Percentiles rank a stretch among this genome's conserved stretches.
phyloP scores from a whole-genome alignment of 805 yeast species.

The Scheffersomyces stipitis region DNA sequence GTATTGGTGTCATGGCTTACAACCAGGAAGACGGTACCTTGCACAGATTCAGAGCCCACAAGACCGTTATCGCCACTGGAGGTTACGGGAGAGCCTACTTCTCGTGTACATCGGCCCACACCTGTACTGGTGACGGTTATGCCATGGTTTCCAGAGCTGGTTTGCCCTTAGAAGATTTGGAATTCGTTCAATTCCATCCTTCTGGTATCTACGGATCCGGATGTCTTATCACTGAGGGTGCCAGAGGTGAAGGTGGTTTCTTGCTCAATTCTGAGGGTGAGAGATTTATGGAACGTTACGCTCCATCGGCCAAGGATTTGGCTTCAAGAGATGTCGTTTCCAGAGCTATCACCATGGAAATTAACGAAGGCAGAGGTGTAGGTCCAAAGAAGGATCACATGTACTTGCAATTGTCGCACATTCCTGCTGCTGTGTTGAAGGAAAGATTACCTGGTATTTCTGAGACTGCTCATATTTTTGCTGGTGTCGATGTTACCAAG shows the following conservation, averaged over 20 bases:
- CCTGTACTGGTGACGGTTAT: conserved; percentile 98
- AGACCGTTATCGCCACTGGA: conserved; percentile 96
- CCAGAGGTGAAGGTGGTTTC: conserved; percentile 99
- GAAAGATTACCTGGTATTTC: conserved; percentile 99
- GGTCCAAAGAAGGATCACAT: conserved; percentile 96
- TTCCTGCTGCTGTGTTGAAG: conserved; percentile 86
- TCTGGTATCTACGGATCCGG: conserved; percentile 99
- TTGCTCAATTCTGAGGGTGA: conserved; percentile 96
- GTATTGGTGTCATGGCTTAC: conserved; percentile 96
- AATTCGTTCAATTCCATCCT: conserved; percentile 98
- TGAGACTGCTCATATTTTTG: conserved; percentile 96
- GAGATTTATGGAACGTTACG: conserved; percentile 99
- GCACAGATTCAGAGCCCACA: conserved; percentile 96
- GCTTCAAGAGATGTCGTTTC: conserved; percentile 99
- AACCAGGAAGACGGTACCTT: conserved; percentile 98
- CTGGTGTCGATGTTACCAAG: conserved; percentile 99
- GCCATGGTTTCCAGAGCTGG: conserved; percentile 99
- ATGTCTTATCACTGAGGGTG: conserved; percentile 98
- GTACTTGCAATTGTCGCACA: conserved; percentile 87
- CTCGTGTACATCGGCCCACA: conserved; percentile 98
- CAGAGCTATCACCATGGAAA: conserved; percentile 97
- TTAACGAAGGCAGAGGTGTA: conserved; percentile 98
- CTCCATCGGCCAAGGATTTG: conserved; percentile 97
- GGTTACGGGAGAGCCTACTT: conserved; percentile 98
- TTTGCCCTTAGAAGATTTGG: conserved; percentile 94